phyloP scores from a whole-genome alignment of 495 filamentous ascomycete genomes.

The Xylaria grammica region DNA sequence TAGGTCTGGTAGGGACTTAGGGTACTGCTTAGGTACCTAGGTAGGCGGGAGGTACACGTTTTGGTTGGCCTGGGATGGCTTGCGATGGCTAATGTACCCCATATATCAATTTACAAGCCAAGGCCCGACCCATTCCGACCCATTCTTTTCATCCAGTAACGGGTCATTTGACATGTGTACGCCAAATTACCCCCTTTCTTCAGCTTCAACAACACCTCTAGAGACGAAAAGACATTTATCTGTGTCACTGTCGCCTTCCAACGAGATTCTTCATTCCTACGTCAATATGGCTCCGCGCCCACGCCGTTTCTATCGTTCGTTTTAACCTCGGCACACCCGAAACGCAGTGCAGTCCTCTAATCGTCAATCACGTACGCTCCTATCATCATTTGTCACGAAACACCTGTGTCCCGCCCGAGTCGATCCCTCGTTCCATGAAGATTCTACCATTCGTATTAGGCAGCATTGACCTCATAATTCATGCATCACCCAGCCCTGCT shows the following conservation, averaged over 20 bases:
- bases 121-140: not conserved
- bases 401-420: conserved; percentile 11
- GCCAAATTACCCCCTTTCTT: conserved; percentile 25
- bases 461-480: conserved; percentile 42
- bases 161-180: conserved; percentile 14
- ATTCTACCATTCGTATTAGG: conserved; percentile 25
- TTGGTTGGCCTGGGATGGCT: not conserved
- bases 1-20: not conserved
- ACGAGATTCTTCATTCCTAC: conserved; percentile 7
- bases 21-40: not conserved
- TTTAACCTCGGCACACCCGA: not conserved
- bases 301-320: conserved; percentile 1
- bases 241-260: conserved; percentile 12
- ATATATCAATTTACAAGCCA: conserved; percentile 18
- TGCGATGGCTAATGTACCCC: conserved; percentile 19
- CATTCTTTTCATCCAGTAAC: conserved; percentile 21
- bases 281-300: conserved; percentile 7
- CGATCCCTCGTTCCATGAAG: conserved; percentile 24
- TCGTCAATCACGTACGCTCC: conserved; percentile 13
- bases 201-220: conserved; percentile 23
- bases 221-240: no score
- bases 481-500: conserved; percentile 34
- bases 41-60: not conserved
- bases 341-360: not conserved
- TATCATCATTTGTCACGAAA: conserved; percentile 11